Base-by-base conservation (phyloP, 306 rosid species). In the Psophocarpus tetragonolobus region DNA sequence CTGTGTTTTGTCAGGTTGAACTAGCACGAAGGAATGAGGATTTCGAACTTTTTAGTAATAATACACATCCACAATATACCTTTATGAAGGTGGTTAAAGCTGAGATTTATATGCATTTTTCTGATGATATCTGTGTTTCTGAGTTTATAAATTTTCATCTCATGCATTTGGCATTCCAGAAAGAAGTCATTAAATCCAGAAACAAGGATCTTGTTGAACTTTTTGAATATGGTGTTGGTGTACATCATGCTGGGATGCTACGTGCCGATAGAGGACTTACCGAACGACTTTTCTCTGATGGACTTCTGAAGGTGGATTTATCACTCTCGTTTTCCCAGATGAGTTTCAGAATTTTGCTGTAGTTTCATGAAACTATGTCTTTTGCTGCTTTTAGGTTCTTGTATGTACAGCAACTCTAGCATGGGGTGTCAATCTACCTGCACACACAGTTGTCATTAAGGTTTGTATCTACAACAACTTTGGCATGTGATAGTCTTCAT, bases 221-320 rank as follows among this genome's bases (percentile, higher is more conserved):
- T 82, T 94, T 92, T 89, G 89, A 89, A 76, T 82, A n/a, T 75
- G 98, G 97, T 44, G 65, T 89, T 78, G 98, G 98, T 53, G 78
- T 94, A 67, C 98, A 94, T 92, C 97, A 94, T 87, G 98, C 98
- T 75, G 98, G 98, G 85, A 94, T 94, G 98, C 80, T 94, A 80
- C 97, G 98, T 48, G 68, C 97, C 29, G 98, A 94, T 83, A 90
- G 98, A 86, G 95, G 93, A 75, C 84, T 94, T 73, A 94, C 98
- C 71, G 98, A 94, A 82, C 87, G 92, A 56, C 98, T 94, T 85
- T 94, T 94, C 80, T 88, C 98, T 48, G 89, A 84, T 54, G 98
- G 98, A 81, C 93, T 92, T 57, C 80, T 94, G 87, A 94, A 92
- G 97, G 98, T 90, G 81, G 66, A 63, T 57, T 74, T 74, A 8